Conservation (phyloP, 2,329 filamentous ascomycete species). For the Colletotrichum higginsianum region DNA sequence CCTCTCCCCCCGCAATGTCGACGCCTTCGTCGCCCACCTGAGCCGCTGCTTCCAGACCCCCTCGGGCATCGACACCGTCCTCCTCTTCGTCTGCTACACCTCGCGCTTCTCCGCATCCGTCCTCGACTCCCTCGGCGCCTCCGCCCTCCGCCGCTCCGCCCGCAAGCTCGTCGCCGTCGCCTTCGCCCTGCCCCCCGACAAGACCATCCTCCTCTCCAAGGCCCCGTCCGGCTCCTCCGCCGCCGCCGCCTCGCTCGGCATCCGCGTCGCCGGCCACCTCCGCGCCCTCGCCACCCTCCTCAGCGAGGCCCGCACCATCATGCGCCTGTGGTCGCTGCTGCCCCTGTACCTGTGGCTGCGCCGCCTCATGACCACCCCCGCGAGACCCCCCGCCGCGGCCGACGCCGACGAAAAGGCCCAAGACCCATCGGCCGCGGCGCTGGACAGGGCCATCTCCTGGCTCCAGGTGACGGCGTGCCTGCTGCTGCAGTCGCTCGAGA, state of each 20-base stretch:
- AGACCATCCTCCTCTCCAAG: conserved; percentile 61
- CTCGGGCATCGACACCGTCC: conserved; percentile 77
- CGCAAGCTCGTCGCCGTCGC: conserved; percentile 68
- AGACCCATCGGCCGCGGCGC: conserved; percentile 55
- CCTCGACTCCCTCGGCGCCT: conserved; percentile 68
- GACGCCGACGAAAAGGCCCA: conserved; percentile 51
- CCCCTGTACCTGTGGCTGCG: conserved; percentile 80
- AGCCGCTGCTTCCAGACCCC: conserved; percentile 77
- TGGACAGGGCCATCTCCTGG: conserved; percentile 70
- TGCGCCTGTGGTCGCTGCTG: conserved; percentile 83
- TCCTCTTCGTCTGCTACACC: conserved; percentile 79
- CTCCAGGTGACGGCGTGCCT: conserved; percentile 78
- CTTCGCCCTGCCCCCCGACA: conserved; percentile 65
- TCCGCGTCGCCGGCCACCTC: conserved; percentile 67
- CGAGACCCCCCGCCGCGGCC: conserved; percentile 43
- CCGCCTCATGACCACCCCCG: conserved; percentile 57
- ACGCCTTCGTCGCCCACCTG: conserved; percentile 70
- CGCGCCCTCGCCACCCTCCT: conserved; percentile 76
- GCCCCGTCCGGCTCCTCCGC: conserved; percentile 51
- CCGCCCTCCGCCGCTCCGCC: conserved; percentile 69
- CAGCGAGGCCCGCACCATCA: conserved; percentile 79
- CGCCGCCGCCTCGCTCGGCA: conserved; percentile 58
- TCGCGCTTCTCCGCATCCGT: conserved; percentile 69
- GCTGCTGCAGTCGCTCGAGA: conserved; percentile 85
- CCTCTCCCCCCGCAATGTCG: conserved; percentile 58